Evolutionary conservation across 805 yeast genomes (phyloP), one percentile per base, ranked within the genome.

Genomic region (Kazachstania viticola): DNA sequence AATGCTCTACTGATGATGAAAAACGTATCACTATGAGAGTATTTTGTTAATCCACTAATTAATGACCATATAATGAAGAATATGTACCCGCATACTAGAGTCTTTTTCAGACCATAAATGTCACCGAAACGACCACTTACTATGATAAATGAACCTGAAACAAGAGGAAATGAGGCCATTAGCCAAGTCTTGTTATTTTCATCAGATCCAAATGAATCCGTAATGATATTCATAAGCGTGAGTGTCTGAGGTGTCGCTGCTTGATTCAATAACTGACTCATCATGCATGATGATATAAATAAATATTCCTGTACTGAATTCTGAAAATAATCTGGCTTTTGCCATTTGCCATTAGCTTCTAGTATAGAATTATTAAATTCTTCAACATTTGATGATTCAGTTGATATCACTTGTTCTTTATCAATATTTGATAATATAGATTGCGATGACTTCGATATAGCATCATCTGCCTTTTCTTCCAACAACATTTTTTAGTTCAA

Each of bases 111-210:
- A 0, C 91, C 91, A 42, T 70, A 72, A 9, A 79, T 58, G 45
- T 80, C 93, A 21, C 93, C 91, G 28, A 78, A 46, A 30, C 75
- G 64, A 7, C 91, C 91, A 23, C 79, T 67, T 4, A 75, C 60
- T 23, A 80, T 51, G 31, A 80, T 79, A 39, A 79, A 73, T 0
- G 88, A 76, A 9, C 88, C 88, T 4, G 78, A 71, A 0, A 83
- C 72, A 33, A 80, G 54, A 0, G 83, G 74, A 48, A 71, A 78
- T 0, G 82, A 69, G 2, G 85, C 84, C 63, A 74, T 65, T 47
- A 73, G 71, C 91, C 93, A 77, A 13, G 66, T 42, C 34, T 65
- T 62, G 28, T 61, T 58, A 5, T 55, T 49, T 2, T 37, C 35
- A 7, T 49, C 39, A 1, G 61, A 46, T 12, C 54, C 43, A 22